Evolutionary conservation across 108 stramenopile species (phyloP).

Genomic region (Cyclotella distinguenda): DNA sequence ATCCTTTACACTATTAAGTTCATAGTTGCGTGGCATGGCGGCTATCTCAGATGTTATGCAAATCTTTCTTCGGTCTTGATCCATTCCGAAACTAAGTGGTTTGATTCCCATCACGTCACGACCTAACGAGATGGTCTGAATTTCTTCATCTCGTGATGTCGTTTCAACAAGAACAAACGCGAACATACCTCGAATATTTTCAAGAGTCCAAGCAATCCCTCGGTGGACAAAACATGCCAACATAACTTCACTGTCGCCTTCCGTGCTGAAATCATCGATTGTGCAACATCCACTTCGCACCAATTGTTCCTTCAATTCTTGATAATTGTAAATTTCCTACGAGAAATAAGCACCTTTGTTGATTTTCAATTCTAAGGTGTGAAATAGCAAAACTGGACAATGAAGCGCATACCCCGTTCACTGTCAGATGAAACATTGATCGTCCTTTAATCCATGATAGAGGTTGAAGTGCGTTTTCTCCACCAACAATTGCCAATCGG

Average conservation of each 20-base stretch:
- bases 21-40: background rate
- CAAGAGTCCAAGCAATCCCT: background rate
- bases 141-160: background rate
- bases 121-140: background rate
- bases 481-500: background rate
- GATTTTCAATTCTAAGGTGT: background rate
- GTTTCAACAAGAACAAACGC: slow-evolving; percentile 8
- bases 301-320: background rate
- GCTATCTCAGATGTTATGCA: slow-evolving; percentile 4
- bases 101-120: slow-evolving; percentile 3
- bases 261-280: background rate
- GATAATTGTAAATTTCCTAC: slow-evolving; percentile 5
- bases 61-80: background rate
- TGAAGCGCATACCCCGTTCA: too few relatives aligned
- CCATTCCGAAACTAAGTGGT: background rate
- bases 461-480: background rate
- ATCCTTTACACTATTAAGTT: background rate
- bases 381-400: too few relatives aligned
- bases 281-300: background rate
- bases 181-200: background rate
- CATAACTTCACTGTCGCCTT: slow-evolving; percentile 6
- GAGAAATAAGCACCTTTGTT: background rate
- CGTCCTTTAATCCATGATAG: background rate
- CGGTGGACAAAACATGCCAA: background rate
- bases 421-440: background rate